Conservation (phyloP, 23 red algal genomes). For the Rhodosorus marinus region DNA sequence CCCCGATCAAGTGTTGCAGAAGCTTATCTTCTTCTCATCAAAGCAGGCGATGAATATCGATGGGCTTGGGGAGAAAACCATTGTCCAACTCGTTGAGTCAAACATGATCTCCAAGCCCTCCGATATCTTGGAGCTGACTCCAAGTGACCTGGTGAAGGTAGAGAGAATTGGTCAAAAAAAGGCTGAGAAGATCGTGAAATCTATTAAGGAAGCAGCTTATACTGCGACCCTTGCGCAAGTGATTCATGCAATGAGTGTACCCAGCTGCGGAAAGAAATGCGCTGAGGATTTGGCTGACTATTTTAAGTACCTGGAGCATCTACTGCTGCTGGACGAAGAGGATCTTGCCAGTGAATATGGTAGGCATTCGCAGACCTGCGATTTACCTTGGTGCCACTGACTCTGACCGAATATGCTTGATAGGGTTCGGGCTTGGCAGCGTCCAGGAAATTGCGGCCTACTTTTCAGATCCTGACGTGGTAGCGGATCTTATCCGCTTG, state of each 20-base stretch:
- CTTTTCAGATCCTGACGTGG: too few relatives aligned
- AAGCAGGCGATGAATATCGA: conserved; percentile 35
- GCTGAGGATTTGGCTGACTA: conserved; percentile 4
- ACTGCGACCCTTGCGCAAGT: neutral
- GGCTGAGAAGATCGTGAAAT: neutral
- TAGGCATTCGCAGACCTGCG: too few relatives aligned
- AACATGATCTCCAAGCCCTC: conserved; percentile 7
- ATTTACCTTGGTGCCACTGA: too few relatives aligned
- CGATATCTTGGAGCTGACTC: conserved; percentile 31
- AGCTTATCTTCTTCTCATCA: conserved; percentile 24
- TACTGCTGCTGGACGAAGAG: neutral
- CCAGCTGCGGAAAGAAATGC: conserved; percentile 9
- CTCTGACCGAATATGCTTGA: too few relatives aligned
- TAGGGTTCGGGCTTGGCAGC: too few relatives aligned
- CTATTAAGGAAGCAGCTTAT: neutral
- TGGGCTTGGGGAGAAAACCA: conserved; percentile 32
- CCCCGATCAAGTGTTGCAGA: conserved; percentile 10
- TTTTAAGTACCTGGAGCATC: conserved; percentile 4
- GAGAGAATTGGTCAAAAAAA: neutral
- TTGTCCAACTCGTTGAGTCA: conserved; percentile 18
- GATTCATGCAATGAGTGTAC: conserved; percentile 11
- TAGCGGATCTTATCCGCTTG: too few relatives aligned
- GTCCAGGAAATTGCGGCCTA: too few relatives aligned
- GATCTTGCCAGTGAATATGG: conserved; percentile 5
- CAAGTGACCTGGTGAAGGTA: neutral